Evolutionary conservation across 2,329 filamentous ascomycete genomes (phyloP).

Genomic region (Hymenoscyphus salicellus): DNA sequence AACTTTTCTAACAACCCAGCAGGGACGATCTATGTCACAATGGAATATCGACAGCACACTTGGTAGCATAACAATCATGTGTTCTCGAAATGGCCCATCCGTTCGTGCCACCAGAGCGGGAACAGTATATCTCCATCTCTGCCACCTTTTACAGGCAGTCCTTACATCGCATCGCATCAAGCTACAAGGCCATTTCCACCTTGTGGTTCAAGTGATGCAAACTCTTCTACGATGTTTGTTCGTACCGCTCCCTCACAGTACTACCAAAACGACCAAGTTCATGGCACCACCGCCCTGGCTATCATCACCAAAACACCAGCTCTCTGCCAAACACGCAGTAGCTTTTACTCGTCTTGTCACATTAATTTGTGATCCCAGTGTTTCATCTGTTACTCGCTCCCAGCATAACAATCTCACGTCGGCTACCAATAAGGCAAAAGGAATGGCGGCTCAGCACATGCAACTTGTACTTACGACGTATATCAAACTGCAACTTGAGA

Average conservation of each 20-base stretch:
- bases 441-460: conserved; percentile 60
- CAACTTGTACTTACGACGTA: conserved; percentile 58
- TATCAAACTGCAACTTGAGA: conserved; percentile 59
- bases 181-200: conserved; percentile 60
- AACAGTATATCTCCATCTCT: conserved; percentile 38
- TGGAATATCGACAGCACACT: conserved; percentile 37
- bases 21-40: conserved; percentile 34
- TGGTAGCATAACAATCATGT: conserved; percentile 34
- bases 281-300: conserved; percentile 39
- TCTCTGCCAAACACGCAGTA: conserved; percentile 46
- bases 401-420: conserved; percentile 50
- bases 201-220: conserved; percentile 54
- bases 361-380: conserved; percentile 57
- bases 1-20: not conserved
- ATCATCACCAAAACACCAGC: conserved; percentile 24
- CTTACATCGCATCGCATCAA: conserved; percentile 60
- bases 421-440: conserved; percentile 58
- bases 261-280: conserved; percentile 24
- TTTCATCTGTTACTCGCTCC: conserved; percentile 50
- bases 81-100: conserved; percentile 29
- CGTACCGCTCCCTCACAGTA: conserved; percentile 36
- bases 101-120: conserved; percentile 23
- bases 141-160: conserved; percentile 53
- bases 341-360: conserved; percentile 55
- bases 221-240: conserved; percentile 55